Conservation (phyloP, 2,329 filamentous ascomycete species). For the Macroventuria anomochaeta region DNA sequence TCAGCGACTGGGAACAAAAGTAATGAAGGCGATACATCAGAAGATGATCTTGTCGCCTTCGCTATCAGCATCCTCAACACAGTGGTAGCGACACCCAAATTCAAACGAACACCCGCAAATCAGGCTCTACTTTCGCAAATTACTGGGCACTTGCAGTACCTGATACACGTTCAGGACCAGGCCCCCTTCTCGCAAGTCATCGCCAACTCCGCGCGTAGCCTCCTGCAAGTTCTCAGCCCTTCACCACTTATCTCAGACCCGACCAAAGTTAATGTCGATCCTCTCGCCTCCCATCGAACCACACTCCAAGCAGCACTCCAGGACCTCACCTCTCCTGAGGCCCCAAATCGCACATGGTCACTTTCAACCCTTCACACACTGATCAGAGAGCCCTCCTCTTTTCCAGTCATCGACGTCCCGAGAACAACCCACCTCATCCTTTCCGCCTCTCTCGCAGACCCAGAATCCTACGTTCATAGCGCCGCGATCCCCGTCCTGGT, state of each 20-base stretch:
- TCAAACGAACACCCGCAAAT: conserved; percentile 38
- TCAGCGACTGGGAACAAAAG: background rate
- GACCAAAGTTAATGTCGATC: conserved; percentile 32
- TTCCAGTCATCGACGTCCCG: conserved; percentile 69
- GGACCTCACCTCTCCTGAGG: conserved; percentile 43
- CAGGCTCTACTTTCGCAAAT: conserved; percentile 21
- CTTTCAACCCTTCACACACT: conserved; percentile 51
- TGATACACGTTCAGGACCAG: conserved; percentile 21
- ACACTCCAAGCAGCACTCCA: conserved; percentile 30
- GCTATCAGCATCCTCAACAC: conserved; percentile 51
- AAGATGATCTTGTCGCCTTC: conserved; percentile 49
- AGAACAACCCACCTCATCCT: conserved; percentile 69
- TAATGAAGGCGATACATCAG: conserved; percentile 26
- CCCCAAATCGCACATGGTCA: conserved; percentile 48
- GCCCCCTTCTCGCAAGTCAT: conserved; percentile 27
- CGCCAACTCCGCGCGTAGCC: conserved; percentile 33
- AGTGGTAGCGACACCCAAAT: conserved; percentile 43
- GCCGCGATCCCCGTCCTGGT: conserved; percentile 71
- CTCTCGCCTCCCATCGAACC: conserved; percentile 57
- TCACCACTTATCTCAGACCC: conserved; percentile 54
- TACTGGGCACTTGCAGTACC: conserved; percentile 29
- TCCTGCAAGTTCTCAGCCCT: conserved; percentile 60
- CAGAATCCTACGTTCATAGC: conserved; percentile 75
- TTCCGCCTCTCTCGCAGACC: conserved; percentile 67
- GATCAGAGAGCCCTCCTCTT: conserved; percentile 59